These are phyloP conservation scores for Lepraria neglecta DNA, from an alignment of 495 filamentous ascomycete genomes.

Conservation along the genomic window DNA sequence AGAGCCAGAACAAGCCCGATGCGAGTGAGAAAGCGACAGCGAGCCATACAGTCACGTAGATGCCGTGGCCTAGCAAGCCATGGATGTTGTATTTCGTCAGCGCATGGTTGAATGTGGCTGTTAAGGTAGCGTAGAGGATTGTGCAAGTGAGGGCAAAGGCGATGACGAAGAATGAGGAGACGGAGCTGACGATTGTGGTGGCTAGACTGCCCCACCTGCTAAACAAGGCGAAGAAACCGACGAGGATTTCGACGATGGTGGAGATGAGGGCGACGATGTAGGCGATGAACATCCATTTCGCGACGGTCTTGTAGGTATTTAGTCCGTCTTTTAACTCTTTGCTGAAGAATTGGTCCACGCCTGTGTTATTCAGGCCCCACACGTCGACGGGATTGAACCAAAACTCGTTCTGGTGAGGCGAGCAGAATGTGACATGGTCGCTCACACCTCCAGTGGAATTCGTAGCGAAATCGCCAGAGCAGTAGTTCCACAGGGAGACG, in stretches of 20 bases:
- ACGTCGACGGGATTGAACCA: slow-evolving; percentile 65
- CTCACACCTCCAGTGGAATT: slow-evolving; percentile 42
- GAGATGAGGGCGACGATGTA: slow-evolving; percentile 64
- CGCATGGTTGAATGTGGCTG: slow-evolving; percentile 52
- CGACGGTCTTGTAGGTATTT: slow-evolving; percentile 61
- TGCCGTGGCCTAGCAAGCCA: slow-evolving; percentile 56
- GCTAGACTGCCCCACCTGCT: slow-evolving; percentile 65
- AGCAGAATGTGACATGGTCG: slow-evolving; percentile 45
- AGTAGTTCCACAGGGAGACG: slow-evolving; percentile 83
- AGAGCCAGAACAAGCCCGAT: slow-evolving; percentile 77
- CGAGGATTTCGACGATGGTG: slow-evolving; percentile 59
- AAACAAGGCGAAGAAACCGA: slow-evolving; percentile 65
- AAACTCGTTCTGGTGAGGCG: slow-evolving; percentile 56
- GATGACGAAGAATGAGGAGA: slow-evolving; percentile 51
- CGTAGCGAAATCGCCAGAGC: slow-evolving; percentile 48
- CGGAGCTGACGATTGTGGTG: slow-evolving; percentile 65
- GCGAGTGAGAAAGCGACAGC: slow-evolving; percentile 67
- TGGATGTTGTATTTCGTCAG: slow-evolving; percentile 61
- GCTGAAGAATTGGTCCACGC: slow-evolving; percentile 52
- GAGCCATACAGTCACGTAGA: slow-evolving; percentile 68
- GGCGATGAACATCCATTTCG: slow-evolving; percentile 74
- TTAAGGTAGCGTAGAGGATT: slow-evolving; percentile 56
- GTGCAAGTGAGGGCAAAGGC: slow-evolving; percentile 53
- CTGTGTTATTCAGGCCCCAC: slow-evolving; percentile 55
- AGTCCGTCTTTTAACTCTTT: slow-evolving; percentile 54